phyloP scores from a whole-genome alignment of 1,139 yeast species.

The Meyerozyma carpophila region DNA sequence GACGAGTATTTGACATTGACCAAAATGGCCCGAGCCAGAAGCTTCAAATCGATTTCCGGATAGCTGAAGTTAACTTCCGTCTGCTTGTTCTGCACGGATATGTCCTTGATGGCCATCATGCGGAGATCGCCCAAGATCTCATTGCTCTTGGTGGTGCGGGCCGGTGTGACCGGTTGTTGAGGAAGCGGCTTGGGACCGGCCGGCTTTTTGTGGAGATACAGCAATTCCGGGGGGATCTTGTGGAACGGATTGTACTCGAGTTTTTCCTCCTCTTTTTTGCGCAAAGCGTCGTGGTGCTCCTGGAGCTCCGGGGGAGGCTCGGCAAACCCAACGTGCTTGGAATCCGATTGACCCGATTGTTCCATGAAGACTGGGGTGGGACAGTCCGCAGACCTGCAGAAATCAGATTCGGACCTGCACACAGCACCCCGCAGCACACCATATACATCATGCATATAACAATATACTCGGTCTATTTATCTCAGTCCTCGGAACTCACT shows the following conservation, averaged over 20 bases:
- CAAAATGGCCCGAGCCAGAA: slow-evolving; percentile 25
- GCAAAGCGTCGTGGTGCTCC: slow-evolving; percentile 28
- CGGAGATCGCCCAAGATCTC: slow-evolving; percentile 25
- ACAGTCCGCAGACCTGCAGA: too few relatives aligned
- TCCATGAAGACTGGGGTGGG: neutral
- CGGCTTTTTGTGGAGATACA: slow-evolving; percentile 26
- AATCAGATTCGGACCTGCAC: too few relatives aligned
- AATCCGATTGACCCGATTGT: neutral
- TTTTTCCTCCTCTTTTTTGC: slow-evolving; percentile 21
- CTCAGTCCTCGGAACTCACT: neutral
- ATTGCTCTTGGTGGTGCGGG: neutral
- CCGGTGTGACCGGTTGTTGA: slow-evolving; percentile 1
- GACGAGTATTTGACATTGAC: slow-evolving; percentile 35
- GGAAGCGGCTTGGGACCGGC: slow-evolving; percentile 19
- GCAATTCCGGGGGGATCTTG: slow-evolving; percentile 39
- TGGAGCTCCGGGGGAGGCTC: slow-evolving; percentile 33
- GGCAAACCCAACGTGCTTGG: slow-evolving; percentile 39
- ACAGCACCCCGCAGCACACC: too few relatives aligned
- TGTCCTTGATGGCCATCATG: slow-evolving; percentile 33
- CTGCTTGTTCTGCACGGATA: slow-evolving; percentile 37
- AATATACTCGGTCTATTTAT: neutral
- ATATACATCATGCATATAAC: neutral
- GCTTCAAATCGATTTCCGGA: slow-evolving; percentile 32
- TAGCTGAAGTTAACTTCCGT: slow-evolving; percentile 41
- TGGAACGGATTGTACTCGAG: slow-evolving; percentile 32